A percentile compares a stretch with the other conserved stretches of the same genome.
Conservation (phyloP, 352 stramenopile species). For the Phytophthora tentaculata region DNA sequence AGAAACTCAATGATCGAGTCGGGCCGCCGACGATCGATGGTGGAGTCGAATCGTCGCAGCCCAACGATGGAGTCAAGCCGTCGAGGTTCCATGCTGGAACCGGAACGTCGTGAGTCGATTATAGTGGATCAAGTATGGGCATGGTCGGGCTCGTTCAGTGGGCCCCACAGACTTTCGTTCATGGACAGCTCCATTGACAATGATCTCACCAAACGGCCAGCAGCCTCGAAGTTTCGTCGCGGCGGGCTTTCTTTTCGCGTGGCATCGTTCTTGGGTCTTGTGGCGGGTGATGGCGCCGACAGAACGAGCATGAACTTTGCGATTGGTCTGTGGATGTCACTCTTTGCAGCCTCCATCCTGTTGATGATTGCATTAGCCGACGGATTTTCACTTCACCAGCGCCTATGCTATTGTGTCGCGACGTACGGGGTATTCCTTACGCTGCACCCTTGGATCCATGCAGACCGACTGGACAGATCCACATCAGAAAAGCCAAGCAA, state of each 20-base stretch:
- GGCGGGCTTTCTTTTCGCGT: slow-evolving; percentile 27
- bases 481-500: background rate
- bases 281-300: slow-evolving; percentile 18
- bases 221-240: background rate
- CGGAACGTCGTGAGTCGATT: slow-evolving; percentile 40
- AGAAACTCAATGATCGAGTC: slow-evolving; percentile 23
- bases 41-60: slow-evolving; percentile 24
- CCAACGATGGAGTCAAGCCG: slow-evolving; percentile 25
- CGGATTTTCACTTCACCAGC: slow-evolving; percentile 50
- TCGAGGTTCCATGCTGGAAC: slow-evolving; percentile 41
- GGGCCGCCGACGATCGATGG: slow-evolving; percentile 24
- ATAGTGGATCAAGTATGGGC: slow-evolving; percentile 44
- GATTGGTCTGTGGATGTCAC: slow-evolving; percentile 65
- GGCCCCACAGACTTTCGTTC: slow-evolving; percentile 29
- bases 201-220: slow-evolving; percentile 12
- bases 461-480: slow-evolving; percentile 1
- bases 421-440: slow-evolving; percentile 62
- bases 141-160: slow-evolving; percentile 29
- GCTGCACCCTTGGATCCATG: slow-evolving; percentile 63
- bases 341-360: slow-evolving; percentile 57
- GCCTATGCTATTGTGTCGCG: slow-evolving; percentile 46
- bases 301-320: slow-evolving; percentile 39
- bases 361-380: slow-evolving; percentile 53
- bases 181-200: slow-evolving; percentile 28
- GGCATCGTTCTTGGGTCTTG: slow-evolving; percentile 37